Conservation (phyloP, 371 early-diverging fungal genomes). For the Cokeromyces recurvatus region DNA sequence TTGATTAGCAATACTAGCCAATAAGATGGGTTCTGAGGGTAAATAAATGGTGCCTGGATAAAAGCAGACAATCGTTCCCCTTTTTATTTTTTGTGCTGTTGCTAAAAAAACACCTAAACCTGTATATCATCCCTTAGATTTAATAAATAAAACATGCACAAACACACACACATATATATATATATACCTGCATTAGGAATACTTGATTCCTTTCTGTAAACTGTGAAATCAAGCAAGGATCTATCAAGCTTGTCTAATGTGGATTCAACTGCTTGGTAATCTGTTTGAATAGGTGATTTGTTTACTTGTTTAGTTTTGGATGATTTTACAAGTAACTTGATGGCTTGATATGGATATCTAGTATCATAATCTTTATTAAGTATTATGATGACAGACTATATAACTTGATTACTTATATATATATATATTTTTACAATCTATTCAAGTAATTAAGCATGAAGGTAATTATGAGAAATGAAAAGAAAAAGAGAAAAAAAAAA, state of each 20-base stretch:
- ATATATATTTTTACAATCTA: conserved; percentile 9
- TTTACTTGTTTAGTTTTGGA: not conserved
- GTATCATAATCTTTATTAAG: too few species aligned
- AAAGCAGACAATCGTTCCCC: conserved; percentile 23
- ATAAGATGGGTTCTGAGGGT: conserved; percentile 49
- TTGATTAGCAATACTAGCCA: conserved; percentile 48
- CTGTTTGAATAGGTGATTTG: too few species aligned
- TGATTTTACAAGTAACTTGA: conserved; percentile 3
- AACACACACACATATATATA: too few species aligned
- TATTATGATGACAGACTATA: not conserved
- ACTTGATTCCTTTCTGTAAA: conserved; percentile 5
- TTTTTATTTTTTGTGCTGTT: not conserved
- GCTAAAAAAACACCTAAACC: not conserved
- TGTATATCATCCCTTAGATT: too few species aligned
- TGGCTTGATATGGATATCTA: conserved; percentile 14
- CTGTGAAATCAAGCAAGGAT: conserved; percentile 2
- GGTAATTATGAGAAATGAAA: too few species aligned
- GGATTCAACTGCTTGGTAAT: conserved; percentile 3
- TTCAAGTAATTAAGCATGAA: conserved; percentile 13
- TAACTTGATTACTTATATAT: not conserved
- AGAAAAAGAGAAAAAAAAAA: too few species aligned
- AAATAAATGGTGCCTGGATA: conserved; percentile 48
- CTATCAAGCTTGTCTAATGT: conserved; percentile 1
- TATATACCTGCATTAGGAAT: conserved; percentile 20
- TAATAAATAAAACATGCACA: too few species aligned